Evolutionary conservation across 306 rosid genomes (phyloP).

Genomic region (Cyclanthera cordifolia): DNA sequence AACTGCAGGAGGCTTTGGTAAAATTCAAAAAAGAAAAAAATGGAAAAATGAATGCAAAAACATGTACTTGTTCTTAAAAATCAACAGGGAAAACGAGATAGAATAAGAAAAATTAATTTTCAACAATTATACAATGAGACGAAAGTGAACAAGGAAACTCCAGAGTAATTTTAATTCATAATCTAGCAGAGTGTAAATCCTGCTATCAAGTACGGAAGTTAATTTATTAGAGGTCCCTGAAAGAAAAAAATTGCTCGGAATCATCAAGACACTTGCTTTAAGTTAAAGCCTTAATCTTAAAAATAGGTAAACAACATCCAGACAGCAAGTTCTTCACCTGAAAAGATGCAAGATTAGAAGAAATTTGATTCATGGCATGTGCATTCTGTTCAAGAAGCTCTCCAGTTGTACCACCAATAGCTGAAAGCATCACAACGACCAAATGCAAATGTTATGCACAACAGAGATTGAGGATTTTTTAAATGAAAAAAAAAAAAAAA

Average conservation of each 20-base stretch:
- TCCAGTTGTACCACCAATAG: conserved; percentile 37
- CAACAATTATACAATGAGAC: too few relatives aligned
- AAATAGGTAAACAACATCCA: conserved; percentile 3
- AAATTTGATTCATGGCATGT: conserved; percentile 36
- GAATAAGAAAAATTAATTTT: too few relatives aligned
- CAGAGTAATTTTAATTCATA: not conserved
- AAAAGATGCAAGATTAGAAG: conserved; percentile 29
- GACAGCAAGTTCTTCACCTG: conserved; percentile 25
- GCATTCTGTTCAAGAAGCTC: conserved; percentile 41
- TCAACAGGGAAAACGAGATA: too few relatives aligned
- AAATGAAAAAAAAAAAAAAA: not conserved
- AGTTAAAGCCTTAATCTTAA: not conserved
- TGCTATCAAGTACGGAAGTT: not conserved
- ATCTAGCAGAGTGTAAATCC: not conserved
- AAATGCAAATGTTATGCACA: conserved; percentile 8
- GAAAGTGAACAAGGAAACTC: too few relatives aligned
- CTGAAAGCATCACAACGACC: conserved; percentile 21
- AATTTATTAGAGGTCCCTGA: not conserved
- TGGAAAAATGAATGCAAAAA: too few relatives aligned
- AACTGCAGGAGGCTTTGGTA: too few relatives aligned
- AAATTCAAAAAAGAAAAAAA: too few relatives aligned
- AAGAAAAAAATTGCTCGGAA: not conserved
- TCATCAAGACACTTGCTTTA: not conserved
- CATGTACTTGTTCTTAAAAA: too few relatives aligned
- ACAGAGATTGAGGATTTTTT: not conserved